Evolutionary conservation across 345 rosid genomes (phyloP).

Genomic region (Linum lewisii): DNA sequence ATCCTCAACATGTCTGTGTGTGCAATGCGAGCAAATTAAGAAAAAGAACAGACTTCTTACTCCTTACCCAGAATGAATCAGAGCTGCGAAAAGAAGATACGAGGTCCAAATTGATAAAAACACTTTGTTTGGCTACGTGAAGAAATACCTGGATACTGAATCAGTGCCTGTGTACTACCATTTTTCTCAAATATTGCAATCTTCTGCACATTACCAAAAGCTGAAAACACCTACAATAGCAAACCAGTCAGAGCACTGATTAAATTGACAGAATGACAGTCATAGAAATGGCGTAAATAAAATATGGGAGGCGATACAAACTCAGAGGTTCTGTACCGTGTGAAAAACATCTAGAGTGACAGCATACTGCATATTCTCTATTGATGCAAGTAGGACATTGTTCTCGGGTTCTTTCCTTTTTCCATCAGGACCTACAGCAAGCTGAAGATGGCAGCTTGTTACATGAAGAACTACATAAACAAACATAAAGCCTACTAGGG

Average conservation of each 20-base stretch:
- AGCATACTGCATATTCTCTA: constrained; percentile 97
- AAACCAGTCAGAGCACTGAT: constrained; percentile 3
- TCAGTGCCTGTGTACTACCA: constrained; percentile 86
- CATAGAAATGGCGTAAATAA: constrained; percentile 1
- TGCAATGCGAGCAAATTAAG: too few species aligned
- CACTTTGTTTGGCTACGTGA: neutral
- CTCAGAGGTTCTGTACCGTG: constrained; percentile 40
- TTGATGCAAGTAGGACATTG: constrained; percentile 87
- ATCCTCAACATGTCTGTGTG: too few species aligned
- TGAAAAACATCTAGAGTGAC: constrained; percentile 89
- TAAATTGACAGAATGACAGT: neutral
- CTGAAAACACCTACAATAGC: constrained; percentile 60
- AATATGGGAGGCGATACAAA: neutral
- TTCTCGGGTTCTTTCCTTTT: constrained; percentile 83
- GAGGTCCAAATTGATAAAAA: too few species aligned
- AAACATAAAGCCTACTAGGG: neutral
- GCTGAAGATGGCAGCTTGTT: constrained; percentile 34
- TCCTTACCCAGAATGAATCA: too few species aligned
- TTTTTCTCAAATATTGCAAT: constrained; percentile 94
- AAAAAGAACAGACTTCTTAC: too few species aligned
- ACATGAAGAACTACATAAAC: neutral
- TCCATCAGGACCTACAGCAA: constrained; percentile 79
- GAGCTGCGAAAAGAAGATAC: too few species aligned
- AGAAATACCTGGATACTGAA: constrained; percentile 76
- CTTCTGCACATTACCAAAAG: constrained; percentile 86